A percentile compares a stretch with the other conserved stretches of the same genome.
Evolutionary conservation across 192 early-diverging fungal genomes (phyloP).

Genomic region (Podila clonocystis): DNA sequence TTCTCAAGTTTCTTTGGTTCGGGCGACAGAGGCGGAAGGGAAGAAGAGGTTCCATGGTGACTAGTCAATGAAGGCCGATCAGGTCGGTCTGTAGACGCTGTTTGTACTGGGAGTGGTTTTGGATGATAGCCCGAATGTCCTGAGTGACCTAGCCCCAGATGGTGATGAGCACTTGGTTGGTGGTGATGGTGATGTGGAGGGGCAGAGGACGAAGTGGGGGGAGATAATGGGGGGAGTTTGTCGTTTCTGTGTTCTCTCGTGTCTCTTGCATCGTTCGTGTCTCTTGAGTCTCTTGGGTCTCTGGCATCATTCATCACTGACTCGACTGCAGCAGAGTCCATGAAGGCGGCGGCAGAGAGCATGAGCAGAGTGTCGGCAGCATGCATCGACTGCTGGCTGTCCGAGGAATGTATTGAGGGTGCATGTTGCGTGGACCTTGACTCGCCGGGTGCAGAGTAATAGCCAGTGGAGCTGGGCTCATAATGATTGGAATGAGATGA

Average conservation of each 20-base stretch:
- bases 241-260: neutral
- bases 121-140: neutral
- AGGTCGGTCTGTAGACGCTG: neutral
- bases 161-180: neutral
- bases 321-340: slow-evolving; percentile 29
- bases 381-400: slow-evolving; percentile 31
- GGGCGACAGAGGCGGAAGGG: no score
- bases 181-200: neutral
- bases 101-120: neutral
- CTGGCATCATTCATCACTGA: neutral
- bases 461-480: neutral
- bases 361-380: slow-evolving; percentile 52
- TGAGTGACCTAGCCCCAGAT: neutral
- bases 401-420: slow-evolving; percentile 12
- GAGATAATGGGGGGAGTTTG: neutral
- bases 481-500: neutral
- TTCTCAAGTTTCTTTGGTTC: neutral
- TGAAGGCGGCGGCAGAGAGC: slow-evolving; percentile 43
- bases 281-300: neutral
- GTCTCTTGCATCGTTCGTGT: neutral
- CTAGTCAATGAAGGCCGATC: neutral
- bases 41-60: no score
- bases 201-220: neutral
- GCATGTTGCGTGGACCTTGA: slow-evolving; percentile 5
- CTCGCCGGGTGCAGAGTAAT: neutral